Conservation (phyloP, 1,284 basidiomycete genomes). For the Apiotrichum montevideense region DNA sequence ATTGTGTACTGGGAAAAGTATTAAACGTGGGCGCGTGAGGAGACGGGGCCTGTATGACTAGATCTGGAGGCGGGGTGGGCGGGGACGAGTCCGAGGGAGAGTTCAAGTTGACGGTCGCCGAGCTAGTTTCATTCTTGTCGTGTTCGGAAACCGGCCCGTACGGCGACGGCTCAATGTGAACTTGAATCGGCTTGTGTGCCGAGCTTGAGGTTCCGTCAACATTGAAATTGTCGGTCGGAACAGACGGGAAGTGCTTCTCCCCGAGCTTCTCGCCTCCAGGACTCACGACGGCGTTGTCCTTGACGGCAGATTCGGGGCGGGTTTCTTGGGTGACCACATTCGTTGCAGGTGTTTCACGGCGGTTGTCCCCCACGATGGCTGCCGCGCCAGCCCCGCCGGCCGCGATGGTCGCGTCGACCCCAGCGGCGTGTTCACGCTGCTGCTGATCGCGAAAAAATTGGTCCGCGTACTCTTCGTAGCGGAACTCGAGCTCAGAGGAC, state of each 20-base stretch:
- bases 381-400: background rate
- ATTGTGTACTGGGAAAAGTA: background rate
- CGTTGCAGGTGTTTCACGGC: background rate
- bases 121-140: background rate
- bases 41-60: slow-evolving; percentile 4
- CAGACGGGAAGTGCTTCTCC: slow-evolving; percentile 2
- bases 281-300: slow-evolving; percentile 2
- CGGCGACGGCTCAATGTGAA: slow-evolving; percentile 38
- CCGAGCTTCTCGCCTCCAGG: background rate
- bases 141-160: background rate
- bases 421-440: background rate
- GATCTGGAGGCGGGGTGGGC: background rate
- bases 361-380: background rate
- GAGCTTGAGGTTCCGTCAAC: background rate
- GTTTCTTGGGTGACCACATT: background rate
- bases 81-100: background rate
- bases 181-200: slow-evolving; percentile 23
- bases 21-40: background rate
- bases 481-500: slow-evolving; percentile 17
- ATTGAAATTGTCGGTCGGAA: background rate
- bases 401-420: background rate
- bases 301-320: background rate
- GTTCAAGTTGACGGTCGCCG: background rate
- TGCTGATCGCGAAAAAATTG: slow-evolving; percentile 12
- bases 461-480: slow-evolving; percentile 17